Evolutionary conservation across 441 rosid genomes (phyloP).

Genomic region (Metrosideros polymorpha): DNA sequence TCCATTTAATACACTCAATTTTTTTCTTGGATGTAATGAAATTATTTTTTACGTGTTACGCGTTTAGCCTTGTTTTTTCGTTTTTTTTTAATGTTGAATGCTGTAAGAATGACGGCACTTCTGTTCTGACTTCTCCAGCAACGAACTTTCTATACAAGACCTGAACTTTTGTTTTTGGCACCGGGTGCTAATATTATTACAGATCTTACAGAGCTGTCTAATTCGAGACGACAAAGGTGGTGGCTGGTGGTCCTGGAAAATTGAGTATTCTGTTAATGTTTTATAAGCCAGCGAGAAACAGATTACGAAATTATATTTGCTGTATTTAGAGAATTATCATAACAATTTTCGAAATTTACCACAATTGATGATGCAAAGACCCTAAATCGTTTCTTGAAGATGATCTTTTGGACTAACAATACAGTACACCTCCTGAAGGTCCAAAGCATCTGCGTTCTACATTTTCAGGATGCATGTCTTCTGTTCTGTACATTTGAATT

Average conservation of each 20-base stretch:
- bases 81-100: neutral
- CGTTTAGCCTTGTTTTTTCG: neutral
- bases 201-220: neutral
- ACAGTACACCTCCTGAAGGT: neutral
- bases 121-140: neutral
- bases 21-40: neutral
- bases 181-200: neutral
- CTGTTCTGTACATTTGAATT: neutral
- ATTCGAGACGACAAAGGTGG: neutral
- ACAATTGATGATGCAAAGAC: neutral
- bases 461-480: neutral
- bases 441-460: neutral
- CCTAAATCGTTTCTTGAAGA: neutral
- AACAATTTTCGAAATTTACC: neutral
- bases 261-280: neutral
- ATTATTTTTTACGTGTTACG: neutral
- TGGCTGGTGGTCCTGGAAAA: neutral
- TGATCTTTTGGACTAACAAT: neutral
- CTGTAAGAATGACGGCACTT: neutral
- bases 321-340: neutral
- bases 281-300: neutral
- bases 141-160: neutral
- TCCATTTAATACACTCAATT: neutral
- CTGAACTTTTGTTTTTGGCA: neutral
- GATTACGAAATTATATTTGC: neutral